Evolutionary conservation across 805 yeast species (phyloP).

Genomic region (Lachancea waltii): DNA sequence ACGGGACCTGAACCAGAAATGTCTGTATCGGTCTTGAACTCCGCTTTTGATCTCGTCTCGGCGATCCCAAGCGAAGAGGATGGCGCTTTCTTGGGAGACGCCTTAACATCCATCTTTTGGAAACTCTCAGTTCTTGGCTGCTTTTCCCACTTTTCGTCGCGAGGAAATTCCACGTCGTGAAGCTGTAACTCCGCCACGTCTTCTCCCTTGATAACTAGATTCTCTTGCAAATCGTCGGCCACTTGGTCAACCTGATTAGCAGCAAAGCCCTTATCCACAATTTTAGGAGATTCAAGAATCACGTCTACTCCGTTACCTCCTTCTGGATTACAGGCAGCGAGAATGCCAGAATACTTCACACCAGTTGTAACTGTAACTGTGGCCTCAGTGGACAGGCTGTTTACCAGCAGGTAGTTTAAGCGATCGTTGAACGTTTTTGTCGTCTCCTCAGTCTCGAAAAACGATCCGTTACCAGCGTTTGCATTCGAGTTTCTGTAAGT

Average conservation of each 20-base stretch:
- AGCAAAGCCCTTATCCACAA: constrained; percentile 33
- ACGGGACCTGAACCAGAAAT: constrained; percentile 49
- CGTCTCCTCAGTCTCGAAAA: constrained; percentile 25
- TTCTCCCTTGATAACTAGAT: constrained; percentile 28
- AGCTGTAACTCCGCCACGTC: constrained; percentile 39
- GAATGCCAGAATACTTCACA: constrained; percentile 49
- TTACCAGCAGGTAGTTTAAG: constrained; percentile 46
- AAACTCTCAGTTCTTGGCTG: constrained; percentile 10
- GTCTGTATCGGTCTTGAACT: constrained; percentile 79
- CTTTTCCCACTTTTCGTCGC: constrained; percentile 19
- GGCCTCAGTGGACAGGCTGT: constrained; percentile 53
- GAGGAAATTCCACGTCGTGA: constrained; percentile 25
- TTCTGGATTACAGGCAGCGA: constrained; percentile 43
- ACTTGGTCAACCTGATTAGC: constrained; percentile 31
- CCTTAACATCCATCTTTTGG: constrained; percentile 6
- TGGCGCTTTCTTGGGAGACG: too few species aligned
- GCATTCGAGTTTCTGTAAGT: constrained; percentile 7
- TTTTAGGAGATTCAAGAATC: constrained; percentile 46
- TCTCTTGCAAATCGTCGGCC: constrained; percentile 20
- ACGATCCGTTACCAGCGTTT: constrained; percentile 8
- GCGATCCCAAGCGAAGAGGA: too few species aligned
- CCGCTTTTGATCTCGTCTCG: constrained; percentile 8
- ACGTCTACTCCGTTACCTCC: constrained; percentile 46
- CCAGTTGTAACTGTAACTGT: constrained; percentile 60
- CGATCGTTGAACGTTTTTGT: constrained; percentile 46